These are phyloP conservation scores for Bretschneidera sinensis DNA, from an alignment of 345 rosid genomes.

Conservation along the genomic window DNA sequence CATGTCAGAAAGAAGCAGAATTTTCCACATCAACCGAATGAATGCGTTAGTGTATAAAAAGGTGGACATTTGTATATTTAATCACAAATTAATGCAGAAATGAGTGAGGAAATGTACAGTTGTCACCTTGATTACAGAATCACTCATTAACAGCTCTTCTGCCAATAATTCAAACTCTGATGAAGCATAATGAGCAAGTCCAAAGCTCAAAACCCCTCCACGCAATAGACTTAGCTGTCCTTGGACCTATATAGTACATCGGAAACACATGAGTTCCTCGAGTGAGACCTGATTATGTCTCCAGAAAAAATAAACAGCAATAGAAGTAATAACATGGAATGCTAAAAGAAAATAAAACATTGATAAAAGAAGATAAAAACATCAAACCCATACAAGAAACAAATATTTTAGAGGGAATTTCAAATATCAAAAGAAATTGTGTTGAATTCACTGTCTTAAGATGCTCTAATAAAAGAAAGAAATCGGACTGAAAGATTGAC, in stretches of 20 bases:
- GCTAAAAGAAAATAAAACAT: not conserved
- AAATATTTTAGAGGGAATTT: not conserved
- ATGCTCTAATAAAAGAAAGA: not conserved
- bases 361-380: not conserved
- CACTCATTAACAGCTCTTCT: constrained; percentile 96
- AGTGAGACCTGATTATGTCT: not conserved
- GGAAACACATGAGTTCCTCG: not conserved
- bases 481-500: not conserved
- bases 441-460: not conserved
- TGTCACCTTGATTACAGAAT: constrained; percentile 77
- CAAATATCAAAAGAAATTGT: constrained; percentile 1
- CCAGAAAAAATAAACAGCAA: not conserved
- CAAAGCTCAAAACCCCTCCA: constrained; percentile 82
- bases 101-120: constrained; percentile 6
- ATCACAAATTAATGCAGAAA: constrained; percentile 4
- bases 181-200: constrained; percentile 79
- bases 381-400: not conserved
- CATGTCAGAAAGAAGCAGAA: too few relatives aligned
- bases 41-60: too few relatives aligned
- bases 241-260: constrained; percentile 61
- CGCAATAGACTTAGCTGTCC: constrained; percentile 86
- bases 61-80: not conserved
- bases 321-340: not conserved
- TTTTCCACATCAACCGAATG: not conserved
- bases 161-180: constrained; percentile 97